Conservation (phyloP, 805 yeast genomes). For the Hanseniaspora guilliermondii region DNA sequence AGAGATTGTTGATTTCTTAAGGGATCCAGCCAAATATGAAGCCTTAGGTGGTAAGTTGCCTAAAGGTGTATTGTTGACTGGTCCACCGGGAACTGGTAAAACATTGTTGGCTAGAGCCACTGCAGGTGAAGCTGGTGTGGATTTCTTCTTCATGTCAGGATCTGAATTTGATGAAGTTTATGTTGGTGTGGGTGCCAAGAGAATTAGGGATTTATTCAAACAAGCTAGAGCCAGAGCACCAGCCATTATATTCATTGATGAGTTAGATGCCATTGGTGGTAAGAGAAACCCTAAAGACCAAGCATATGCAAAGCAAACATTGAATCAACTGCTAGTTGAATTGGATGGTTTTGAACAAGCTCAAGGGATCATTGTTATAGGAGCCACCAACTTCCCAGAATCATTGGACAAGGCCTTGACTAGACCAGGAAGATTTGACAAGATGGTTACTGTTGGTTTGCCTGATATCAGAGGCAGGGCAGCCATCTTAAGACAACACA, state of each 20-base stretch:
- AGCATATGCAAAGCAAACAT: slow-evolving; percentile 94
- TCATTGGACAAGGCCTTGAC: slow-evolving; percentile 92
- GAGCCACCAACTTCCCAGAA: slow-evolving; percentile 98
- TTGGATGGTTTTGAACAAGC: slow-evolving; percentile 90
- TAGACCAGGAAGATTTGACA: slow-evolving; percentile 96
- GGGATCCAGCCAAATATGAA: slow-evolving; percentile 91
- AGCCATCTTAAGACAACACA: slow-evolving; percentile 81
- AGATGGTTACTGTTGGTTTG: slow-evolving; percentile 83
- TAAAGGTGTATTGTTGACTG: slow-evolving; percentile 90
- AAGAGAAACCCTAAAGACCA: slow-evolving; percentile 95
- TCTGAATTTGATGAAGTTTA: slow-evolving; percentile 96
- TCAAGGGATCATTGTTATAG: slow-evolving; percentile 87
- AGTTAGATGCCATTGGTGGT: slow-evolving; percentile 97
- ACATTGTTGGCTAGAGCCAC: slow-evolving; percentile 93
- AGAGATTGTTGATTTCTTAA: slow-evolving; percentile 93
- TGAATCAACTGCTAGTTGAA: slow-evolving; percentile 89
- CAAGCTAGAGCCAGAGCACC: slow-evolving; percentile 95
- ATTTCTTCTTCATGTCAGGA: slow-evolving; percentile 96
- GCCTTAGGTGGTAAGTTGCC: slow-evolving; percentile 96
- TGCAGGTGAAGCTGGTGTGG: slow-evolving; percentile 98
- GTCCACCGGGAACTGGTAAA: slow-evolving; percentile 99
- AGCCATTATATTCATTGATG: slow-evolving; percentile 93
- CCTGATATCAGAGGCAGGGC: slow-evolving; percentile 98
- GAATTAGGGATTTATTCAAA: slow-evolving; percentile 84
- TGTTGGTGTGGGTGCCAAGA: slow-evolving; percentile 97